Base-by-base conservation (phyloP, 352 stramenopile genomes). In the Thraustotheca clavata region DNA sequence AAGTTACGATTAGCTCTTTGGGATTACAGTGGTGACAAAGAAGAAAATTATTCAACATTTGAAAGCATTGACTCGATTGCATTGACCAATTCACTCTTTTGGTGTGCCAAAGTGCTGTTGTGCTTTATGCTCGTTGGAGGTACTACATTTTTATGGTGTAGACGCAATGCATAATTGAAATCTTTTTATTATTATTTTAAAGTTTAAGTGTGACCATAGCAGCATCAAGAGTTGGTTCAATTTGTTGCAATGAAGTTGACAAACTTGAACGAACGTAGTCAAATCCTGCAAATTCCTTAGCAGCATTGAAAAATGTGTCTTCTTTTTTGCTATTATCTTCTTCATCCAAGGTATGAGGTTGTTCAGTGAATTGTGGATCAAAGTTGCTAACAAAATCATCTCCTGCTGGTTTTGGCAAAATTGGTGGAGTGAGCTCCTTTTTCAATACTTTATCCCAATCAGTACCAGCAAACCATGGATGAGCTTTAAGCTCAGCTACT, bases 331-430 rank as follows among this genome's bases (percentile, higher is more conserved):
- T 50, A 29, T 6, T 43, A 16, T 16, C 16, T 12, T 87, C 77
- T 69, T 91, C 88, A 31, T 70, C 48, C 26, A 94, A 86, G 35
- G 85, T 68, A 59, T 94, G 85, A 34, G 85, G 80, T 61, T 91
- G 81, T 43, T 88, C 80, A 0, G 85, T 94, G 62, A 91, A 94
- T 36, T 92, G 83, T 31, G 78, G 76, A 40, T 95, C 86, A 59
- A 95, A 95, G 67, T 95, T 95, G 67, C 75, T 83, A 22, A 93
- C 83, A 8, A 89, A 67, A 59, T 77, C 76, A 3, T 93, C 81
- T 26, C 82, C 82, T 14, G 83, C 69, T 5, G 77, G 75, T 3
- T 76, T 77, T 0, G 84, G 84, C 16, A 91, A 61, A 5, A 94
- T 61, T 14, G 86, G 86, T 29, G 82, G 79, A 24, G 70, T 48